These are phyloP conservation scores for Elaeis guineensis DNA, from an alignment of 176 grass and related monocot genomes.

Conservation along the genomic window DNA sequence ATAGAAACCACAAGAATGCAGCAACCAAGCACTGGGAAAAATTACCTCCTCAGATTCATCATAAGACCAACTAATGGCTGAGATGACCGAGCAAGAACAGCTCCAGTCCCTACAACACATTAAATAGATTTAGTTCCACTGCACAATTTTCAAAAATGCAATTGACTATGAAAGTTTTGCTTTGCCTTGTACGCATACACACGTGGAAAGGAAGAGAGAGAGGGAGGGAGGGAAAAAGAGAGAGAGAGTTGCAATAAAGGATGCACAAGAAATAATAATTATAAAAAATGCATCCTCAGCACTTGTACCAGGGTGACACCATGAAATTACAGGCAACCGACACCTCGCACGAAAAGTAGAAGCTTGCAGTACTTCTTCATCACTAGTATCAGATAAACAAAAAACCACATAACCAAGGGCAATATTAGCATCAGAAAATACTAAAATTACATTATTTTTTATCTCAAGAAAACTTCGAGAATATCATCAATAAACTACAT, in stretches of 20 bases:
- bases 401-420: constrained; percentile 3
- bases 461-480: no score
- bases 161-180: no score
- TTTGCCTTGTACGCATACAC: no score
- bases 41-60: constrained; percentile 94
- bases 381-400: constrained; percentile 27
- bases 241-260: no score
- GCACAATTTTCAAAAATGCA: background rate
- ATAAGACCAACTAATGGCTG: constrained; percentile 90
- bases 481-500: no score
- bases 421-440: background rate
- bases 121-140: background rate
- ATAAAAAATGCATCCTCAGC: background rate
- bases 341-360: constrained; percentile 74
- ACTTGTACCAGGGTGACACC: constrained; percentile 67
- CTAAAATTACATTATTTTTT: no score
- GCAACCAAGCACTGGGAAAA: background rate
- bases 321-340: constrained; percentile 90
- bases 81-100: constrained; percentile 95
- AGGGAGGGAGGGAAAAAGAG: no score
- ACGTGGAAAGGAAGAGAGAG: no score
- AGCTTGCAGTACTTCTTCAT: constrained; percentile 91
- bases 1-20: no score
- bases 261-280: background rate
- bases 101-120: constrained; percentile 52